Percentiles rank a stretch among this genome's conserved stretches.
phyloP scores from a whole-genome alignment of 176 grass and related monocot species.

The Chloris gayana region DNA sequence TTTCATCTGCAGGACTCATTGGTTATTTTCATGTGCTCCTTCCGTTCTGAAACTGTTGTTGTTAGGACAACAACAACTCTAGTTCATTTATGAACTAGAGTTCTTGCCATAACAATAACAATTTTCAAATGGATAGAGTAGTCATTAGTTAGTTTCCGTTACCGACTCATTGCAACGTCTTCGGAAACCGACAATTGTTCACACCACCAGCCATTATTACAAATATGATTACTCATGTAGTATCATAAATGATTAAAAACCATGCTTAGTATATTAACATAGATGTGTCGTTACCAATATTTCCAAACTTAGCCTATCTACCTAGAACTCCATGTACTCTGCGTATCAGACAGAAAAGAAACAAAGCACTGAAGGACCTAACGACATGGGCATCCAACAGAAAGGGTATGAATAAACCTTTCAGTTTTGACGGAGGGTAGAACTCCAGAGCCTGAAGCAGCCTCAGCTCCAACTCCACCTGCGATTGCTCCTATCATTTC shows the following conservation, averaged over 20 bases:
- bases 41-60: no score
- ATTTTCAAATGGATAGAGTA: no score
- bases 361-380: not conserved
- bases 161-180: not conserved
- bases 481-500: conserved; percentile 56
- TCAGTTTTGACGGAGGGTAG: conserved; percentile 67
- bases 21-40: not conserved
- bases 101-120: no score
- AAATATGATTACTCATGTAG: not conserved
- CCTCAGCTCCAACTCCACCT: conserved; percentile 69
- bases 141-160: not conserved
- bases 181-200: not conserved
- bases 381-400: not conserved
- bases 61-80: no score
- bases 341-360: not conserved
- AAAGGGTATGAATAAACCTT: conserved; percentile 35
- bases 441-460: conserved; percentile 63
- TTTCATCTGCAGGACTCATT: not conserved
- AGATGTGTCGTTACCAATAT: not conserved
- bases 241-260: not conserved
- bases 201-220: not conserved
- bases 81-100: no score
- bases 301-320: not conserved
- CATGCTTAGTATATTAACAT: not conserved
- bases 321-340: not conserved